phyloP scores from a whole-genome alignment of 1,284 basidiomycete species.

The Puccinia sorghi region DNA sequence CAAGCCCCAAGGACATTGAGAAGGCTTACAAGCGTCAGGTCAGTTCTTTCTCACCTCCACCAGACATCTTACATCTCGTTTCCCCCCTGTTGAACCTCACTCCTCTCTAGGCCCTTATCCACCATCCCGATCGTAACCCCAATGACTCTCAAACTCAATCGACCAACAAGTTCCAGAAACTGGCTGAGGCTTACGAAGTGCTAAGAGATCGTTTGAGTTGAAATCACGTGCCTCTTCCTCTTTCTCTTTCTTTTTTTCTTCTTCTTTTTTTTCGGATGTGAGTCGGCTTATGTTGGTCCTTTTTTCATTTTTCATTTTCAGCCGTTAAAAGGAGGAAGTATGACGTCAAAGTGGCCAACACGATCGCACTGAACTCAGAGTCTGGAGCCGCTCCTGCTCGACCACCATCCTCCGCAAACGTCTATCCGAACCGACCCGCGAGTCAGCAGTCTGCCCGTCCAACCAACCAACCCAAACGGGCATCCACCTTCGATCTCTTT shows the following conservation, averaged over 20 bases:
- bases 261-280: background rate
- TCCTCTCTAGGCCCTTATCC: slow-evolving; percentile 25
- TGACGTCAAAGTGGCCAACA: slow-evolving; percentile 15
- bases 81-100: background rate
- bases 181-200: slow-evolving; percentile 32
- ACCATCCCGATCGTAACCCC: slow-evolving; percentile 41
- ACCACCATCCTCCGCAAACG: background rate
- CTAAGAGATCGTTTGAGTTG: slow-evolving; percentile 36
- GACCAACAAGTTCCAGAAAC: slow-evolving; percentile 31
- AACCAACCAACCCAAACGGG: slow-evolving; percentile 12
- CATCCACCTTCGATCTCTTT: slow-evolving; percentile 27
- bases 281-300: background rate
- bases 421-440: background rate
- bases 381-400: background rate
- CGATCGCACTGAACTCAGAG: background rate
- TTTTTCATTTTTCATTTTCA: background rate
- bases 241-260: too few relatives aligned
- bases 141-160: slow-evolving; percentile 35
- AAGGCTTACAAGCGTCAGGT: slow-evolving; percentile 35
- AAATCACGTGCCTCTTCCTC: background rate
- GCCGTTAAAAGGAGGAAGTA: slow-evolving; percentile 22
- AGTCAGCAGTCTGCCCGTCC: background rate
- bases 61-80: too few relatives aligned
- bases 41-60: background rate
- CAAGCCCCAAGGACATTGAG: slow-evolving; percentile 27